Evolutionary conservation across 805 yeast species (phyloP).

Genomic region (Metschnikowia proteae): DNA sequence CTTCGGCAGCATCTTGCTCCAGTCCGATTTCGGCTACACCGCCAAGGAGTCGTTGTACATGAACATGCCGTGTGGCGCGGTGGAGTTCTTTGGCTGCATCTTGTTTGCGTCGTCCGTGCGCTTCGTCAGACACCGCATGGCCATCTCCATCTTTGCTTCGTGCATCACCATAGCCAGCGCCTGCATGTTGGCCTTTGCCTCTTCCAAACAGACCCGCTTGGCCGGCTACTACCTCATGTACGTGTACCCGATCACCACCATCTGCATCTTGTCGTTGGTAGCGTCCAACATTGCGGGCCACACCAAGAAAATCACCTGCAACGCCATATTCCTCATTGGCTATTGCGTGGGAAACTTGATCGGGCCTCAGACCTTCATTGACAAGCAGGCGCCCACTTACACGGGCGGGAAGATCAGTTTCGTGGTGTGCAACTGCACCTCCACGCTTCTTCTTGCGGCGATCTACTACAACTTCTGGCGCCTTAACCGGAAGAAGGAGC

Average conservation of each 20-base stretch:
- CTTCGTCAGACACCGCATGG: constrained; percentile 30
- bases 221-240: constrained; percentile 32
- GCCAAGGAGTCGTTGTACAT: constrained; percentile 21
- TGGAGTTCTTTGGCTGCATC: constrained; percentile 25
- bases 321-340: constrained; percentile 33
- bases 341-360: constrained; percentile 27
- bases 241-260: constrained; percentile 28
- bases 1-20: constrained; percentile 28
- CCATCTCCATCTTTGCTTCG: constrained; percentile 25
- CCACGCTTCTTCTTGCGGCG: constrained; percentile 22
- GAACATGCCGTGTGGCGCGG: constrained; percentile 28
- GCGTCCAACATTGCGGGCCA: constrained; percentile 30
- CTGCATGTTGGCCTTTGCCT: constrained; percentile 16
- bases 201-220: constrained; percentile 18
- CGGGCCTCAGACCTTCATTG: constrained; percentile 23
- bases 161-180: constrained; percentile 14
- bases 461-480: constrained; percentile 13
- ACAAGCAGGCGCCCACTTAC: constrained; percentile 43
- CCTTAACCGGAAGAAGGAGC: constrained; percentile 12
- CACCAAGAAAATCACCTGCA: constrained; percentile 30
- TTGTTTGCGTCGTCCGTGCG: constrained; percentile 20
- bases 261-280: constrained; percentile 20
- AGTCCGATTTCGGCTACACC: constrained; percentile 23
- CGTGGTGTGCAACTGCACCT: constrained; percentile 23
- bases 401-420: constrained; percentile 39